Evolutionary conservation across 1,284 basidiomycete genomes (phyloP).

Genomic region (Microbotryum scabiosae): DNA sequence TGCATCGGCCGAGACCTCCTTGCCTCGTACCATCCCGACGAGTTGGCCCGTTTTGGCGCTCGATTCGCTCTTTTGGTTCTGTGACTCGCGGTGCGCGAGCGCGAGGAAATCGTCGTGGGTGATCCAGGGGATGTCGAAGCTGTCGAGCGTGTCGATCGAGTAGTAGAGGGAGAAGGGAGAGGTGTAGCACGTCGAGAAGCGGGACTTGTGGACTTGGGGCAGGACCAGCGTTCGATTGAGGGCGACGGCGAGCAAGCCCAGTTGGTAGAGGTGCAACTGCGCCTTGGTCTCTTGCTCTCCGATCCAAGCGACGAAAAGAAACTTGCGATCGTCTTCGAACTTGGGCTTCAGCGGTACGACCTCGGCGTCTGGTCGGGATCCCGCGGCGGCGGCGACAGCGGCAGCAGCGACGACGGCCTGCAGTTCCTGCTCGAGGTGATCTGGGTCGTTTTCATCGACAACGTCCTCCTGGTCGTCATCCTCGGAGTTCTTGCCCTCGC

Average conservation of each 20-base stretch:
- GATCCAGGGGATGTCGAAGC: slow-evolving; percentile 28
- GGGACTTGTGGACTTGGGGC: slow-evolving; percentile 30
- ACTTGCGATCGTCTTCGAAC: slow-evolving; percentile 1
- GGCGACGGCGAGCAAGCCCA: slow-evolving; percentile 33
- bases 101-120: slow-evolving; percentile 23
- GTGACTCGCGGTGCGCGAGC: slow-evolving; percentile 7
- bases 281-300: slow-evolving; percentile 38
- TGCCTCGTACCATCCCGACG: slow-evolving; percentile 17
- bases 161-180: slow-evolving; percentile 36
- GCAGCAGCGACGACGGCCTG: background rate
- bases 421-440: background rate
- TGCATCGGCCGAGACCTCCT: background rate
- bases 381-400: background rate
- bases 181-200: slow-evolving; percentile 31
- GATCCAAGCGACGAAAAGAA: slow-evolving; percentile 31
- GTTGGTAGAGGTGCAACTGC: slow-evolving; percentile 34
- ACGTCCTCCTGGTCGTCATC: background rate
- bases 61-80: background rate
- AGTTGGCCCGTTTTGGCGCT: slow-evolving; percentile 28
- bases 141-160: slow-evolving; percentile 17
- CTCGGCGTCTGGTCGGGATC: background rate
- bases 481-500: background rate
- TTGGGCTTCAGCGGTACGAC: too few species aligned
- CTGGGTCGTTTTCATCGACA: background rate
- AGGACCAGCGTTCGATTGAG: slow-evolving; percentile 35